phyloP scores from a whole-genome alignment of 257 asterid genomes.

The Echites panduratus region DNA sequence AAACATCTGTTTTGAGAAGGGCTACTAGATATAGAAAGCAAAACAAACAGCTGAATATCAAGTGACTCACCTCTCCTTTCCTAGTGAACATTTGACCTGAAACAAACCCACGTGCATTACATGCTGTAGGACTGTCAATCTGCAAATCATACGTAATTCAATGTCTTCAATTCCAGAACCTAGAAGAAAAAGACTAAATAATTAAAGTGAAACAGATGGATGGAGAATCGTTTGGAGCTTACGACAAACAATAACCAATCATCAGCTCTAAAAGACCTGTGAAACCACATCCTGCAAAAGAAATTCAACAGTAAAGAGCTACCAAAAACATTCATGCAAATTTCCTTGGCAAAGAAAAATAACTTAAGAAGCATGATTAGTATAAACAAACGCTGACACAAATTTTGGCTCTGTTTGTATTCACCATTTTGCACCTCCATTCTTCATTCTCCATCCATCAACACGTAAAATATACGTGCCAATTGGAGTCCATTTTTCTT shows the following conservation, averaged over 20 bases:
- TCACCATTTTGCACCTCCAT: too few relatives aligned
- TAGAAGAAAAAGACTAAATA: not conserved
- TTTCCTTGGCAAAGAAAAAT: not conserved
- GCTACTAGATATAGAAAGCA: not conserved
- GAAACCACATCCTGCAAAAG: conserved; percentile 88
- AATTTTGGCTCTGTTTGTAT: too few relatives aligned
- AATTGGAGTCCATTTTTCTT: too few relatives aligned
- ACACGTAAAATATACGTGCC: too few relatives aligned
- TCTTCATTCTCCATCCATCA: too few relatives aligned
- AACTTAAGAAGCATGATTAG: not conserved
- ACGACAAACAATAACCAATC: conserved; percentile 96
- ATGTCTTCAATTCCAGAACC: not conserved
- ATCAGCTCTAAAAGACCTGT: conserved; percentile 79
- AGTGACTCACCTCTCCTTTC: conserved; percentile 69
- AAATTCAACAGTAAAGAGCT: not conserved
- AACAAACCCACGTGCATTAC: conserved; percentile 79
- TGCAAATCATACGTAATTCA: conserved; percentile 19
- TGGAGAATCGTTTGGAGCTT: conserved; percentile 24
- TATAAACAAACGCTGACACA: not conserved
- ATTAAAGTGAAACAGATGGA: not conserved
- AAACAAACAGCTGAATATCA: not conserved
- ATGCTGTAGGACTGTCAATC: conserved; percentile 73
- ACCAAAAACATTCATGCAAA: not conserved
- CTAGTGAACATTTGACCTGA: conserved; percentile 69
- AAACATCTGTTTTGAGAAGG: not conserved